These are phyloP conservation scores for Paracorniculantispora psalliotae DNA, from an alignment of 2,329 filamentous ascomycete genomes.

Conservation along the genomic window DNA sequence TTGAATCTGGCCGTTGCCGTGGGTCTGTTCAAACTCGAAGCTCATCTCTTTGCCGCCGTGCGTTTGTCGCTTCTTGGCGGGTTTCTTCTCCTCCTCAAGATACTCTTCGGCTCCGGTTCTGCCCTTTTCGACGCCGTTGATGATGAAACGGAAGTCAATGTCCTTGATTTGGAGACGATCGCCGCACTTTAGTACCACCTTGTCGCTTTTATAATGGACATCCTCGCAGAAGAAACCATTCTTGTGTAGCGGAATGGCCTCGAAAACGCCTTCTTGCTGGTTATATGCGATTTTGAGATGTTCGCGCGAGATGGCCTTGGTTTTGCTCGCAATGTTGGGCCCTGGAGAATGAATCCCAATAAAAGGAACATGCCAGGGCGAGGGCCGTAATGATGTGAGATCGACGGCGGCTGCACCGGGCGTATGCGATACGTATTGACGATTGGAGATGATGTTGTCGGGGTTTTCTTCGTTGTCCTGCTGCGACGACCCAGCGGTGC, in stretches of 20 bases:
- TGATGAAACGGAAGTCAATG: slow-evolving; percentile 61
- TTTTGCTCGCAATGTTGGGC: slow-evolving; percentile 54
- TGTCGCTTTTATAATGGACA: slow-evolving; percentile 48
- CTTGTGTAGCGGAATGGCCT: slow-evolving; percentile 55
- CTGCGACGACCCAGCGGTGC: slow-evolving; percentile 37
- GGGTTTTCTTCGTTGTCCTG: slow-evolving; percentile 39
- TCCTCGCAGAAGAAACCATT: slow-evolving; percentile 69
- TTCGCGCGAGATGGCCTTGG: slow-evolving; percentile 68
- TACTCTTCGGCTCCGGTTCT: slow-evolving; percentile 53
- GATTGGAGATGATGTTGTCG: slow-evolving; percentile 48
- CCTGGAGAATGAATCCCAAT: slow-evolving; percentile 69
- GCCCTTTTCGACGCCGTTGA: slow-evolving; percentile 58
- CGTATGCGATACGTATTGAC: slow-evolving; percentile 57
- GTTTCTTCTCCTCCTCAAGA: slow-evolving; percentile 26
- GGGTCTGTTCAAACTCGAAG: slow-evolving; percentile 63
- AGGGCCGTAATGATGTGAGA: slow-evolving; percentile 54
- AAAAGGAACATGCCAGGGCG: slow-evolving; percentile 58
- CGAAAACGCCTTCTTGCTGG: slow-evolving; percentile 56
- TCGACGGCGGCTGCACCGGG: slow-evolving; percentile 56
- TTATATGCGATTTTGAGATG: slow-evolving; percentile 72
- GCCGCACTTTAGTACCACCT: slow-evolving; percentile 57
- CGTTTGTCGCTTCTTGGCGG: slow-evolving; percentile 43
- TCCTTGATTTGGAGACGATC: slow-evolving; percentile 68
- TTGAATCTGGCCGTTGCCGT: slow-evolving; percentile 50
- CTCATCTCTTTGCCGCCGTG: slow-evolving; percentile 66